Percentiles rank a stretch among this genome's conserved stretches.
Conservation (phyloP, 1,139 yeast genomes). For the Geotrichum carabidarum region DNA sequence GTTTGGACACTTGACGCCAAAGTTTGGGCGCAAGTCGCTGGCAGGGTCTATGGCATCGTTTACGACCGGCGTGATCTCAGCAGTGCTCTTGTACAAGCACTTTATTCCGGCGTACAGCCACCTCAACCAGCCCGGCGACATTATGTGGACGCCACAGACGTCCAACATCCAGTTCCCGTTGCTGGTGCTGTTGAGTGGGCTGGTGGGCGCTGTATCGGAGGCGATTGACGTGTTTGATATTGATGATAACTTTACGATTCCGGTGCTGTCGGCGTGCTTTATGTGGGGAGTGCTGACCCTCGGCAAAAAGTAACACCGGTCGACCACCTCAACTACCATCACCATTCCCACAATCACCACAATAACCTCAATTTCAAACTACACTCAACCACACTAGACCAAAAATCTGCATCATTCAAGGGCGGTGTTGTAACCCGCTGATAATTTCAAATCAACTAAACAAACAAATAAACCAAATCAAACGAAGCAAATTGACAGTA, state of each 20-base stretch:
- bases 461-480: no score
- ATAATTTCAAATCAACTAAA: no score
- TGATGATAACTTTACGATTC: slow-evolving; percentile 93
- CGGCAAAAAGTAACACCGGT: not conserved
- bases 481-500: no score
- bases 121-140: slow-evolving; percentile 49
- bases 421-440: no score
- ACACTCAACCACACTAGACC: no score
- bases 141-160: slow-evolving; percentile 60
- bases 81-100: slow-evolving; percentile 64
- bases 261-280: slow-evolving; percentile 70
- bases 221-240: slow-evolving; percentile 65
- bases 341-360: no score
- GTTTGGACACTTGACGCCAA: slow-evolving; percentile 79
- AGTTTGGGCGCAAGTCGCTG: slow-evolving; percentile 66
- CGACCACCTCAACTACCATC: not conserved
- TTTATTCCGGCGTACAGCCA: slow-evolving; percentile 56
- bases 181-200: slow-evolving; percentile 60
- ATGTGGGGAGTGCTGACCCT: slow-evolving; percentile 46
- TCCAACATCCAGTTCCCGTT: slow-evolving; percentile 51
- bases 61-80: slow-evolving; percentile 59
- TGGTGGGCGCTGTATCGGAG: slow-evolving; percentile 79
- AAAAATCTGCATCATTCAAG: no score
- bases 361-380: no score
- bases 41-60: slow-evolving; percentile 91